A percentile compares a stretch with the other conserved stretches of the same genome.
Conservation (phyloP, 768 basidiomycete genomes). For the Tylopilus cervinicoccineus region DNA sequence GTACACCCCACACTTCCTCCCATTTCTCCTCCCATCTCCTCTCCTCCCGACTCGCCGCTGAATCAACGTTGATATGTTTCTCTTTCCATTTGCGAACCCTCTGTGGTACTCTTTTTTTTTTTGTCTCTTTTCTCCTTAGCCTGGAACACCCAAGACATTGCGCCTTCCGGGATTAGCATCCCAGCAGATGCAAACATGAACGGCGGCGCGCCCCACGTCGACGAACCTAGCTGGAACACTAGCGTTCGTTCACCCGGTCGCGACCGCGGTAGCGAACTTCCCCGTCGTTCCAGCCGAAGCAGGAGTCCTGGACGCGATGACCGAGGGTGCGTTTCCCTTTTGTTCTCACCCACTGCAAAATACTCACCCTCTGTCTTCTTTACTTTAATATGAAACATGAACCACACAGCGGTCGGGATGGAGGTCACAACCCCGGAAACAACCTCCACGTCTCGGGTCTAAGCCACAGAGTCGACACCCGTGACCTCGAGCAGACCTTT, state of each 20-base stretch:
- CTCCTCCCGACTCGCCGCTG: conserved; percentile 29
- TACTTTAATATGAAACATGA: not conserved
- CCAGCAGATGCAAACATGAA: conserved; percentile 50
- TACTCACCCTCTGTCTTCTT: not conserved
- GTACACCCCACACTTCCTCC: conserved; percentile 15
- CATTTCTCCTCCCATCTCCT: conserved; percentile 15
- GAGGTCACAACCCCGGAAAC: conserved; percentile 56
- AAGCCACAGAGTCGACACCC: conserved; percentile 64
- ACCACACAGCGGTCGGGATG: conserved; percentile 26
- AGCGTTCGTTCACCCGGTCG: conserved; percentile 41
- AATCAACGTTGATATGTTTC: conserved; percentile 42
- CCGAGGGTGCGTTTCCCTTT: conserved; percentile 47
- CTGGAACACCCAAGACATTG: conserved; percentile 83
- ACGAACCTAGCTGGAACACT: conserved; percentile 54
- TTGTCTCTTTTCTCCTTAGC: conserved; percentile 43
- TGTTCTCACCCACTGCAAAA: not conserved
- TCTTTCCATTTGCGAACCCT: conserved; percentile 29
- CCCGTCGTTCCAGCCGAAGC: conserved; percentile 72
- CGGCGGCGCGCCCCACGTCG: conserved; percentile 44
- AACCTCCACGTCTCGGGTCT: conserved; percentile 63
- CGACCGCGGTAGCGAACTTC: conserved; percentile 42
- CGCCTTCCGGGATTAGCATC: conserved; percentile 71
- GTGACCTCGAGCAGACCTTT: conserved; percentile 86
- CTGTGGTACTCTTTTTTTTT: conserved; percentile 4
- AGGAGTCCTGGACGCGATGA: conserved; percentile 65